Conservation (phyloP, 495 filamentous ascomycete species). For the Neurospora intermedia region DNA sequence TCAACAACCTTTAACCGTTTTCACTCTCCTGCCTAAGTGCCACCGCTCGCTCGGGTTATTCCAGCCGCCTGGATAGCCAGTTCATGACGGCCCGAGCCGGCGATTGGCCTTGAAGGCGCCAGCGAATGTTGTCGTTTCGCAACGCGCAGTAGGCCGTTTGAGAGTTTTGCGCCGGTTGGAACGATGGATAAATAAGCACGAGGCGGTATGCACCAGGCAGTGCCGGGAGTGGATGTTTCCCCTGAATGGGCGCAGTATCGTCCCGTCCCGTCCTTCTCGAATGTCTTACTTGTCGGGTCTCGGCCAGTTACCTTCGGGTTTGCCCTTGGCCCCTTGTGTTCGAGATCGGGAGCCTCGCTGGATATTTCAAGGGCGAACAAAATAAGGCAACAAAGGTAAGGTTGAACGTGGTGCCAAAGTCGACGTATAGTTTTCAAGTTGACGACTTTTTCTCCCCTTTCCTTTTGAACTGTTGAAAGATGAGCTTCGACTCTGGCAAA, state of each 20-base stretch:
- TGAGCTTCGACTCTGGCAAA: background rate
- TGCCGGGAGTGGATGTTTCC: background rate
- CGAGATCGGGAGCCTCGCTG: background rate
- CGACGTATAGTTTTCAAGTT: background rate
- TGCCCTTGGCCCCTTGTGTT: background rate
- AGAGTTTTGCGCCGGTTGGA: background rate
- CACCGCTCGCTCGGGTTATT: background rate
- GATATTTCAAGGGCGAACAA: background rate
- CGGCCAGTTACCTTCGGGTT: background rate
- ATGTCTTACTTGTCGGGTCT: background rate
- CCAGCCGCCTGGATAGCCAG: conserved; percentile 19
- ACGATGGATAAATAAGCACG: background rate
- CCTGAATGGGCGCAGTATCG: background rate
- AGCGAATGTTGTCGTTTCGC: background rate
- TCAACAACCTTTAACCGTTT: background rate
- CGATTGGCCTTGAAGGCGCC: background rate
- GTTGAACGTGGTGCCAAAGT: background rate
- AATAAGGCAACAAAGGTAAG: background rate
- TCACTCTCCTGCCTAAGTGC: background rate
- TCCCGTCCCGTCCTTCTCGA: background rate
- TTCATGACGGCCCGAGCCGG: conserved; percentile 17
- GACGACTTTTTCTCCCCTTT: background rate
- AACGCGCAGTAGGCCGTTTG: background rate
- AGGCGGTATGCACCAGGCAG: background rate
- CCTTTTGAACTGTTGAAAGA: background rate